These are phyloP conservation scores for Clarireedia hainanense DNA, from an alignment of 2,329 filamentous ascomycete genomes.

Conservation along the genomic window DNA sequence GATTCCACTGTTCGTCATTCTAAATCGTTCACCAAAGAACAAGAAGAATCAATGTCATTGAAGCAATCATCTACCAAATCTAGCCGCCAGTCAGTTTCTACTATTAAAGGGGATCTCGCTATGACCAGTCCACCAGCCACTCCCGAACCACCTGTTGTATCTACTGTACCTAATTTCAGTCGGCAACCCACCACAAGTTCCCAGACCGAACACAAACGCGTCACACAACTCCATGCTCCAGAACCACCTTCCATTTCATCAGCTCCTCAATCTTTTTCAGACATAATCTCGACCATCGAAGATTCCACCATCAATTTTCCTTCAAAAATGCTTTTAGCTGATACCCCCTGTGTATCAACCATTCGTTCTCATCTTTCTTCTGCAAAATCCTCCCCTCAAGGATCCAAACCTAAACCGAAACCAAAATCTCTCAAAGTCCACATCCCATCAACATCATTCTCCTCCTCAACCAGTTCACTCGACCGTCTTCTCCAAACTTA, in stretches of 20 bases:
- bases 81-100: not conserved
- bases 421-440: not conserved
- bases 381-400: no score
- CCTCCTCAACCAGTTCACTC: not conserved
- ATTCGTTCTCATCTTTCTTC: conserved; percentile 12
- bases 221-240: not conserved
- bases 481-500: not conserved
- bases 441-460: not conserved
- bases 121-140: conserved; percentile 3
- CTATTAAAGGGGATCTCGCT: not conserved
- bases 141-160: not conserved
- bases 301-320: conserved; percentile 16
- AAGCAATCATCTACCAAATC: not conserved
- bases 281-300: conserved; percentile 18
- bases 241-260: not conserved
- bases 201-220: not conserved
- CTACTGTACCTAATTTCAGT: not conserved
- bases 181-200: not conserved
- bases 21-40: not conserved
- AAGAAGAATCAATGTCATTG: not conserved
- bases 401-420: not conserved
- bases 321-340: conserved; percentile 15
- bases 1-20: not conserved
- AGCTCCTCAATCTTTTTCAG: not conserved
- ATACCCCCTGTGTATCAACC: conserved; percentile 16